Base-by-base conservation (phyloP, 768 basidiomycete species). In the Pulveroboletus sp. region DNA sequence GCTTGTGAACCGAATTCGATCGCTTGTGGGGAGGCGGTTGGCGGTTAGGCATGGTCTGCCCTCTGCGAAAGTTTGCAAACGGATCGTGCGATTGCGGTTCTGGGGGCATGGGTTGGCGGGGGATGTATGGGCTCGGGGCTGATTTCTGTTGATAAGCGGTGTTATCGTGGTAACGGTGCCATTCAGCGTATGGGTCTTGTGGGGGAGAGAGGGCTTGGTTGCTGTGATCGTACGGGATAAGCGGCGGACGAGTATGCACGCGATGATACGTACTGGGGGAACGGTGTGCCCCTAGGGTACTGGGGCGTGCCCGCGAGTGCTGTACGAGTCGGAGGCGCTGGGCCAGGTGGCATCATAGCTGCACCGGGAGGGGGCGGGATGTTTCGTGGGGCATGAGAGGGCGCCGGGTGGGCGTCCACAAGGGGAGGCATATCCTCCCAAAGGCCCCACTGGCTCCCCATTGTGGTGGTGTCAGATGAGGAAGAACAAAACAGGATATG, bases 71-170 rank as follows among this genome's bases (percentile, higher is more conserved):
- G 10, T 43, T 44, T 5, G 35, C 43, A 5, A 40, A 40, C 13
- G 49, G 63, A 38, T 50, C 48, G 39, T 49, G 53, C 20, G 47
- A 34, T 36, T 40, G 51, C n/a, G 32, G 46, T 31, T 59, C 55
- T 1, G 52, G 31, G 34, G 47, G 14, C 11, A 51, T 5, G 16
- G 49, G 48, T 17, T 68, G 64, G 38, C 10, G 56, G 12, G 67
- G 61, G 47, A 67, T 51, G 52, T 67, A 67, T 12, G 67, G 67
- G 20, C 67, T 67, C 5, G 67, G 66, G 12, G 45, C 55, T 20
- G 58, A 52, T 51, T 24, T 55, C 8, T 44, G 62, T 17, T 33
- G 57, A 49, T 60, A 50, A 36, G 38, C 35, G 20, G 46, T 12
- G 7, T 49, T 10, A 5, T 46, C 33, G 3, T 43, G 12, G 33